These are phyloP conservation scores for Stropharia rugosoannulata DNA, from an alignment of 768 basidiomycete genomes.

Conservation along the genomic window DNA sequence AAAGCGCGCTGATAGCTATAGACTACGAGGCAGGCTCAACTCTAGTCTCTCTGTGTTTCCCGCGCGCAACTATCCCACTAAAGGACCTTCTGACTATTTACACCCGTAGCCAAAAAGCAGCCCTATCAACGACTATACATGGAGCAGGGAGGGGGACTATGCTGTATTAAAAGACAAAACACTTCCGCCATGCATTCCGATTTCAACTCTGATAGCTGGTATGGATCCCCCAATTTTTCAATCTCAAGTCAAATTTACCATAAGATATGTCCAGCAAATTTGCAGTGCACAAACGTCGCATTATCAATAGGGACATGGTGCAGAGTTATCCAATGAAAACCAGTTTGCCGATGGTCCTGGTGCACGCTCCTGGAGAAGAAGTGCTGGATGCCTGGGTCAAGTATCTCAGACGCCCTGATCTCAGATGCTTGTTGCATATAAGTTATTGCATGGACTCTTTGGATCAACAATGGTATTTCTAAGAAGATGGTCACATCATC, in stretches of 20 bases:
- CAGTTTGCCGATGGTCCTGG: neutral
- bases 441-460: too few species aligned
- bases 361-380: constrained; percentile 21
- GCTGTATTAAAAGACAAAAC: constrained; percentile 45
- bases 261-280: constrained; percentile 48
- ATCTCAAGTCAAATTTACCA: constrained; percentile 47
- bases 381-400: too few species aligned
- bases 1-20: too few species aligned
- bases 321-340: constrained; percentile 4
- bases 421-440: too few species aligned
- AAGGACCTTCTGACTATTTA: too few species aligned
- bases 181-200: constrained; percentile 53
- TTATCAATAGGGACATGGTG: constrained; percentile 26
- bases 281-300: constrained; percentile 19
- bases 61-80: too few species aligned
- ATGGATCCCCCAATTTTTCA: constrained; percentile 15
- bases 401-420: too few species aligned
- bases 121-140: too few species aligned
- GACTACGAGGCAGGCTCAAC: too few species aligned
- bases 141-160: constrained; percentile 47
- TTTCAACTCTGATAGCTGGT: constrained; percentile 55
- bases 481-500: too few species aligned
- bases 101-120: too few species aligned
- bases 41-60: too few species aligned
- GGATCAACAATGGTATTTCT: constrained; percentile 40